phyloP scores from a whole-genome alignment of 768 basidiomycete species.

The Boletus sp. region DNA sequence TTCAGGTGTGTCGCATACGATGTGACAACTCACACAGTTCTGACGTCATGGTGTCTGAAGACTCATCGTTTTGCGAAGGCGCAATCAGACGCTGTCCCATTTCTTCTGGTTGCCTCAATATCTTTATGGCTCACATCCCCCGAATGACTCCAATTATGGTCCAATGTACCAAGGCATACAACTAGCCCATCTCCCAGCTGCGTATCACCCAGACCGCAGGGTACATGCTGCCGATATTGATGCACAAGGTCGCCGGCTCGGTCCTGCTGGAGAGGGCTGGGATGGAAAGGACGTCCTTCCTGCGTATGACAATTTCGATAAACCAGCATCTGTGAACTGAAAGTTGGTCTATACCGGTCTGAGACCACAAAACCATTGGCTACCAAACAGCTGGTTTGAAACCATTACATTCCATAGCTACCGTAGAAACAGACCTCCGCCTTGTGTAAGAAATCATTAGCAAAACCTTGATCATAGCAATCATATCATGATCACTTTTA shows the following conservation, averaged over 20 bases:
- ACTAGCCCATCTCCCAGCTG: conserved; percentile 22
- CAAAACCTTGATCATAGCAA: no score
- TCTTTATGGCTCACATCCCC: conserved; percentile 3
- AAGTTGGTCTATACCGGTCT: no score
- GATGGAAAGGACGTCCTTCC: conserved; percentile 48
- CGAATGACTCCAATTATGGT: neutral
- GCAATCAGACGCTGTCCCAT: conserved; percentile 10
- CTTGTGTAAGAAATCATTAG: no score
- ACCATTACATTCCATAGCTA: no score
- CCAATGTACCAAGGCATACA: conserved; percentile 16
- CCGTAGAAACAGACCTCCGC: no score
- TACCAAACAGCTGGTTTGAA: no score
- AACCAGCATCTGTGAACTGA: no score
- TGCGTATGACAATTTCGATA: conserved; percentile 44
- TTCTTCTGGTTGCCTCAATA: conserved; percentile 22
- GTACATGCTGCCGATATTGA: conserved; percentile 40
- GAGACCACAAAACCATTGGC: no score
- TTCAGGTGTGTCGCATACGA: conserved; percentile 16
- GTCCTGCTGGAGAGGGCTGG: conserved; percentile 31
- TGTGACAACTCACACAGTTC: neutral
- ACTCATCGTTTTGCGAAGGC: conserved; percentile 23
- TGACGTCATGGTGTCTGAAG: conserved; percentile 11
- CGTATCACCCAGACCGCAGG: conserved; percentile 20
- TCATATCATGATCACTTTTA: no score
- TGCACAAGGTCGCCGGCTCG: conserved; percentile 38